Percentiles rank a stretch among this genome's conserved stretches.
These are phyloP conservation scores for Aechmea fasciata DNA, from an alignment of 176 grass and related monocot species.

Conservation along the genomic window DNA sequence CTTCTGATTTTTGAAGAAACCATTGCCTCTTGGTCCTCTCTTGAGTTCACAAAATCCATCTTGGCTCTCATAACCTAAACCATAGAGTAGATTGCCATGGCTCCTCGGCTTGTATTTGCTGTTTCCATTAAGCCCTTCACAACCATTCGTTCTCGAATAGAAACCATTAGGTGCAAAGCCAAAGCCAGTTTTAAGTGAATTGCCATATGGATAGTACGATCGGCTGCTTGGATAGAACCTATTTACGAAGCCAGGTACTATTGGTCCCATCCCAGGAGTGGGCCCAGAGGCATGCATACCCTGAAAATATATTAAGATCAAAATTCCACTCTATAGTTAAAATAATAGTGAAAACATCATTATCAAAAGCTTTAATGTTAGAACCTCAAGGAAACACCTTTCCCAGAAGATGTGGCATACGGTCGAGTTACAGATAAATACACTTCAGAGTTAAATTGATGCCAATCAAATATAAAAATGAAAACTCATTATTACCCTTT, in stretches of 20 bases:
- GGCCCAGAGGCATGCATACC: conserved; percentile 46
- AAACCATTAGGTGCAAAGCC: conserved; percentile 70
- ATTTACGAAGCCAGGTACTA: conserved; percentile 36
- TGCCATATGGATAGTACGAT: conserved; percentile 53
- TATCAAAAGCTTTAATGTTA: no score
- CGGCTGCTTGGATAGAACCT: conserved; percentile 64
- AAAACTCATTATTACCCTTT: neutral
- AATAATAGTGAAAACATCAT: no score
- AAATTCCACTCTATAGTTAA: neutral
- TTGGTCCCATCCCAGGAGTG: conserved; percentile 58
- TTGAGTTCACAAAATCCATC: conserved; percentile 83
- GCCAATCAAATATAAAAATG: neutral
- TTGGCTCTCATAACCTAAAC: conserved; percentile 64
- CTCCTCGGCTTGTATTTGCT: conserved; percentile 70
- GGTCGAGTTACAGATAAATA: neutral
- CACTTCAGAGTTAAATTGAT: conserved; percentile 14
- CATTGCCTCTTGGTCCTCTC: conserved; percentile 66
- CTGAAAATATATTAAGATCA: conserved; percentile 35
- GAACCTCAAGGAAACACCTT: no score
- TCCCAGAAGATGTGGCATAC: no score
- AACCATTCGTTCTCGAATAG: conserved; percentile 56
- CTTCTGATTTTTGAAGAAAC: conserved; percentile 65
- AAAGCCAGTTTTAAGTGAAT: conserved; percentile 44
- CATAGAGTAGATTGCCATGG: conserved; percentile 41
- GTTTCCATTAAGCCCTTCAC: conserved; percentile 40